These are phyloP conservation scores for Colletotrichum aenigma DNA, from an alignment of 2,329 filamentous ascomycete genomes.

Conservation along the genomic window DNA sequence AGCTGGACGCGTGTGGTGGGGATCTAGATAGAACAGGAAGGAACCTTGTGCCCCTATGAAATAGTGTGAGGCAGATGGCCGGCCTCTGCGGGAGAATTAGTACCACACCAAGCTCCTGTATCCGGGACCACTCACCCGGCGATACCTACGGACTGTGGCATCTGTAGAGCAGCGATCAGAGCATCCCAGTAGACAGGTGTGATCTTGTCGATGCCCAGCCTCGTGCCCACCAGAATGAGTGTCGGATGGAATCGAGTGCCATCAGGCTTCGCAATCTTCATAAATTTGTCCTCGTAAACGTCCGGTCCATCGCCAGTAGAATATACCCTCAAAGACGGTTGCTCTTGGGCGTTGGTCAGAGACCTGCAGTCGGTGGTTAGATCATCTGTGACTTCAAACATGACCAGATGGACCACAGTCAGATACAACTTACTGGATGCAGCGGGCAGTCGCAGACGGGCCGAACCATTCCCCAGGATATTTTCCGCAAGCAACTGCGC, in stretches of 20 bases:
- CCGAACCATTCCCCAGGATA: conserved; percentile 99
- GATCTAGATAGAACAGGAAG: conserved; percentile 92
- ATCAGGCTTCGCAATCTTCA: conserved; percentile 74
- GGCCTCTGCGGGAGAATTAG: conserved; percentile 63
- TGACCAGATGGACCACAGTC: not conserved
- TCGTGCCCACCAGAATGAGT: conserved; percentile 84
- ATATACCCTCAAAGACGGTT: conserved; percentile 73
- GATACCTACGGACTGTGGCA: conserved; percentile 93
- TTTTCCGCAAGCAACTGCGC: conserved; percentile 86
- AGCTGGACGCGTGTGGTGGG: conserved; percentile 81
- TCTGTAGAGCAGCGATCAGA: conserved; percentile 82
- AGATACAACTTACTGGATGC: conserved; percentile 75
- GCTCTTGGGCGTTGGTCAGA: conserved; percentile 69
- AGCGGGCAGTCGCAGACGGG: conserved; percentile 92
- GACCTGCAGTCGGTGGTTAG: conserved; percentile 56
- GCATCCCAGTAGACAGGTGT: conserved; percentile 95
- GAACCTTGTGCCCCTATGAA: conserved; percentile 69
- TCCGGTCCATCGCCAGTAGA: conserved; percentile 89
- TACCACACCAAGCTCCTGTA: not conserved
- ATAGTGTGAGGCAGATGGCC: conserved; percentile 83
- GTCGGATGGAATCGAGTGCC: conserved; percentile 78
- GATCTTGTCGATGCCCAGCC: conserved; percentile 91
- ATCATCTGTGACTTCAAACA: not conserved
- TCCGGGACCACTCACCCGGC: conserved; percentile 70
- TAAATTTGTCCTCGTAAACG: conserved; percentile 89